Conservation (phyloP, 257 asterid species). For the Nemophila menziesii region DNA sequence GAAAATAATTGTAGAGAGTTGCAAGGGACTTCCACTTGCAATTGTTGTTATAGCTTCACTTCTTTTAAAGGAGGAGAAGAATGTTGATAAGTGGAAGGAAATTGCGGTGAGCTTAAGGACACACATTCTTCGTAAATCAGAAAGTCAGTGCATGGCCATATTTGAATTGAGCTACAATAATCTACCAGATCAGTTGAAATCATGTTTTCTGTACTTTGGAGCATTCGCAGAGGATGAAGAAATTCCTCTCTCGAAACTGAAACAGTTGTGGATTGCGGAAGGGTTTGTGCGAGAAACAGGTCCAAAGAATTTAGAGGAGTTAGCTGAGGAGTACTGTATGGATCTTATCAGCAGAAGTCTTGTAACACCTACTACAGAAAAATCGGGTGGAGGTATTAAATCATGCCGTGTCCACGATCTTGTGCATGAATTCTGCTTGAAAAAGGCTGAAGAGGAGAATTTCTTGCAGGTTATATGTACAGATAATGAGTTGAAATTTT, state of each 20-base stretch:
- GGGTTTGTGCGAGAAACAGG: too few relatives aligned
- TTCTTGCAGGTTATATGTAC: too few relatives aligned
- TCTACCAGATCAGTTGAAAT: neutral
- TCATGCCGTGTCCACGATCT: too few relatives aligned
- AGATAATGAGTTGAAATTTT: too few relatives aligned
- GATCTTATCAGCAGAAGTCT: too few relatives aligned
- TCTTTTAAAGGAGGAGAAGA: neutral
- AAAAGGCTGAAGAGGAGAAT: too few relatives aligned
- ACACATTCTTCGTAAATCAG: neutral
- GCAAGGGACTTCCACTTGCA: constrained; percentile 2
- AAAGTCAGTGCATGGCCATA: neutral
- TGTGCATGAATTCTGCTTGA: too few relatives aligned
- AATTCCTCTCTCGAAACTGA: neutral
- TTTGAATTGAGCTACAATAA: constrained; percentile 5
- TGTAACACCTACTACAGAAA: too few relatives aligned
- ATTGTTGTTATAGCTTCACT: neutral
- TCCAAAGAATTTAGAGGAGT: too few relatives aligned
- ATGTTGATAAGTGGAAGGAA: neutral
- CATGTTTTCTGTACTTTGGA: neutral
- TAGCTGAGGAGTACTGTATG: too few relatives aligned
- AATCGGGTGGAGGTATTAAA: too few relatives aligned
- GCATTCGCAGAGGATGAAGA: neutral
- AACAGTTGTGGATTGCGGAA: neutral
- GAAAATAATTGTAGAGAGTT: neutral
- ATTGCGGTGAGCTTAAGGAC: neutral